Base-by-base conservation (phyloP, 2,329 filamentous ascomycete species). In the Torrubiellomyces zombiae region DNA sequence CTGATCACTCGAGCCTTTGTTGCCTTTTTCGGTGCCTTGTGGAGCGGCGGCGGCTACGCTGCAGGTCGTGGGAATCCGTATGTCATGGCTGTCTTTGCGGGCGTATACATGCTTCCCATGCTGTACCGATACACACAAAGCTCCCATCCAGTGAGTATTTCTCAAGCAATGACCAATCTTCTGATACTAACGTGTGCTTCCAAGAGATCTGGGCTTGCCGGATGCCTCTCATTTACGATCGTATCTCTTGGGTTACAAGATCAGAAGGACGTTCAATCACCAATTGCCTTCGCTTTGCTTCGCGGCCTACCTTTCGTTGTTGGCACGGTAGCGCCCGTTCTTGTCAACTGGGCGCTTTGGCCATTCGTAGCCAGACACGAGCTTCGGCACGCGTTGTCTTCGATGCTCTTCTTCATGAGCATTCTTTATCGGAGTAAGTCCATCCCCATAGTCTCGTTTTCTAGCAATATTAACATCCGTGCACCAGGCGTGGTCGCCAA, bases 341-440 rank as follows among this genome's bases (percentile, higher is more conserved):
- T 66, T 1, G 55, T 69, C 9, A 71, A 69, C 33, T 71, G 64
- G 65, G 37, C 66, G 9, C 44, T 72, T 4, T 72, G 67, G 67
- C 67, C 67, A 3, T 72, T 72, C 32, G 55, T 71, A 5, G 66
- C 67, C 8, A 53, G 67, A 9, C 65, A 69, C 34, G 66, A 70
- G 38, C 51, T 72, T 9, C 49, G 66, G 13, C 62, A 59, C 29
- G 63, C 62, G 0, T 40, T 68, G 2, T 63, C 64, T 1, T 50
- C 56, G 3, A 70, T 67, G 61, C 48, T 71, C 34, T 61, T 68
- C 24, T 67, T 67, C 35, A 56, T 60, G 29, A 65, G 62, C 29
- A 57, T 70, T 30, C 53, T 69, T 6, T 72, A 71, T 38, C 50
- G 67, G 39, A 55, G 57, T 58, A 31, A 32, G 47, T 40, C 18